Evolutionary conservation across 2,329 filamentous ascomycete species (phyloP), one percentile per base, ranked within the genome.

Genomic region (Trichoderma sp.): DNA sequence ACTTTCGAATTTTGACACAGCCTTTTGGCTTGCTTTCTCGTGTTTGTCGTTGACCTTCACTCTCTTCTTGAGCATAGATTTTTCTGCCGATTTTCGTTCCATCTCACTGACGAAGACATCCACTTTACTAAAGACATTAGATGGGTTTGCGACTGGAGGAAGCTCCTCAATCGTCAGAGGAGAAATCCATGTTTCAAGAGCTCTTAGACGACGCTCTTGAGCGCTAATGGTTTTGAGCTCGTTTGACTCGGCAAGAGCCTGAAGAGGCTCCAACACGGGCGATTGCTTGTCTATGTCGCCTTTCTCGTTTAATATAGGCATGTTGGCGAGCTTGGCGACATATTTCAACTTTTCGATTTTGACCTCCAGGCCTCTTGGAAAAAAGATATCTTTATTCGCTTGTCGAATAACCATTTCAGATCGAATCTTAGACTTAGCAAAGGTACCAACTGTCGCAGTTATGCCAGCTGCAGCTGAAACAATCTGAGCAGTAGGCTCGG

Each of bases 21-120:
- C 61, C 21, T 64, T 64, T 27, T 64, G 47, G 5, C 47, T 55
- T 4, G 49, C 49, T 29, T 40, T 40, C 4, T 64, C 61, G 19
- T 64, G 61, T 16, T 40, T 64, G 3, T 64, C 24, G 3, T 40
- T 64, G 2, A 40, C 61, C 10, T n/a, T 37, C 8, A 64, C n/a
- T 14, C 61, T 64, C 33, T 64, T 64, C 19, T 64, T 64, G 4
- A 64, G 47, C 61, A 64, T 64, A 31, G 61, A 55, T 24, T 64
- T 53, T 33, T 64, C 61, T 8, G 61, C 61, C 1, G 61, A 64
- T 19, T 55, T 64, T 37, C 61, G 61, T 14, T 64, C 61, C 10
- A 19, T 24, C 24, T 64, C 61, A 16, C 61, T 64, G 13, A 64
- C 29, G 13, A 55, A 40, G 4, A 31, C 61, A 40, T 64, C 61